A percentile compares a stretch with the other conserved stretches of the same genome.
These are phyloP conservation scores for Metarhizium robertsii DNA, from an alignment of 2,329 filamentous ascomycete genomes.

Conservation along the genomic window DNA sequence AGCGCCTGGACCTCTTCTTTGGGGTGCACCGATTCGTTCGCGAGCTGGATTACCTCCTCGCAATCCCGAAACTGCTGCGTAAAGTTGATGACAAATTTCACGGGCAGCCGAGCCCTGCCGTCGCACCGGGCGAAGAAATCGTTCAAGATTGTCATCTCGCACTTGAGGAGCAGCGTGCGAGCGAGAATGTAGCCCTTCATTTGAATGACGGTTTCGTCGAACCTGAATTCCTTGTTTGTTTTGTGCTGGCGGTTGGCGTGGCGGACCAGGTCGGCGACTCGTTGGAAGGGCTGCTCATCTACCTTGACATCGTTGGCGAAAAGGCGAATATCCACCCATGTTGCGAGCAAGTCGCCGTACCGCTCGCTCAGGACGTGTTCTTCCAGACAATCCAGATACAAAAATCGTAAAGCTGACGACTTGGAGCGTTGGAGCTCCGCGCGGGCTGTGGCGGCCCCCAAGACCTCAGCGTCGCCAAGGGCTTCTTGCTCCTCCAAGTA, in stretches of 20 bases:
- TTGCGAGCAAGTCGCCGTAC: background rate
- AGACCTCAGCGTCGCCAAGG: conserved; percentile 1
- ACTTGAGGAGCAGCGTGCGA: conserved; percentile 33
- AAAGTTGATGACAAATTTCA: conserved; percentile 16
- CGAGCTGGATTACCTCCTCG: conserved; percentile 26
- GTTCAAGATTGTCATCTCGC: conserved; percentile 36
- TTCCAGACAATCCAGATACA: background rate
- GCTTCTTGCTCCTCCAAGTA: conserved; percentile 8
- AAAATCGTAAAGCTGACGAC: background rate
- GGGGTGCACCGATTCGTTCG: conserved; percentile 23
- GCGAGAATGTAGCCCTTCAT: conserved; percentile 31
- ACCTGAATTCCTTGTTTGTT: conserved; percentile 18
- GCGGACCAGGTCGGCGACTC: conserved; percentile 34
- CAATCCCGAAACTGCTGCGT: conserved; percentile 28
- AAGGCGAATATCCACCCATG: conserved; percentile 7
- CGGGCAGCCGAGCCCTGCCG: background rate
- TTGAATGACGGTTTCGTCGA: conserved; percentile 27
- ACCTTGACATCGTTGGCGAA: conserved; percentile 19
- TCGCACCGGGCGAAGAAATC: conserved; percentile 23
- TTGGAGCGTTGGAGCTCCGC: background rate
- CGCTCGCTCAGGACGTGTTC: background rate
- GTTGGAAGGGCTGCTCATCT: conserved; percentile 41
- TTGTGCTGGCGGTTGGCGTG: conserved; percentile 23
- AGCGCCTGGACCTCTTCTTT: conserved; percentile 40
- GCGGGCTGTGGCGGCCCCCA: background rate